These are phyloP conservation scores for Auxenochlorella protothecoides DNA, from an alignment of 139 green algal genomes.

Conservation along the genomic window DNA sequence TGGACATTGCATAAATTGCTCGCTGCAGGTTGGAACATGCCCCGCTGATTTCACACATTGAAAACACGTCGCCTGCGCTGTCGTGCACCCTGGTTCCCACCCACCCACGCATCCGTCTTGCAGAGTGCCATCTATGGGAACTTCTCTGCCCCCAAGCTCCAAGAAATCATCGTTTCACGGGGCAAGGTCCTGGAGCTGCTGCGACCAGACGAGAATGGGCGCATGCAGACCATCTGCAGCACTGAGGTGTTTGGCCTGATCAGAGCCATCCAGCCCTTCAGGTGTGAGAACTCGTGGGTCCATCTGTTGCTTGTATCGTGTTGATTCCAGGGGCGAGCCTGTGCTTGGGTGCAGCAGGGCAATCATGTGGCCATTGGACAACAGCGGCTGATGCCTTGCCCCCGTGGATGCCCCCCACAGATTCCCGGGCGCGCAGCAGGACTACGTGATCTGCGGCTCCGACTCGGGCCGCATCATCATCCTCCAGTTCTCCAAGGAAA, in stretches of 20 bases:
- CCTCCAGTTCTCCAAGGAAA: constrained; percentile 81
- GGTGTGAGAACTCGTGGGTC: constrained; percentile 11
- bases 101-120: not conserved
- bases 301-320: too few species aligned
- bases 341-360: too few species aligned
- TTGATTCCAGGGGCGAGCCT: too few species aligned
- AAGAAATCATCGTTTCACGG: constrained; percentile 87
- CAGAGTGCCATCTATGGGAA: constrained; percentile 88
- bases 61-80: not conserved
- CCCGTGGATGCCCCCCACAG: not conserved
- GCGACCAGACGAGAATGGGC: constrained; percentile 81
- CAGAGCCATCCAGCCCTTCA: constrained; percentile 75
- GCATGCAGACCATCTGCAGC: constrained; percentile 43
- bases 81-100: too few species aligned
- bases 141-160: constrained; percentile 87
- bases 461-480: constrained; percentile 94
- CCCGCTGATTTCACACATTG: not conserved
- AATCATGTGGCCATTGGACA: too few species aligned
- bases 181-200: constrained; percentile 93
- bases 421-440: constrained; percentile 70
- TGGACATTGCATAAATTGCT: too few species aligned
- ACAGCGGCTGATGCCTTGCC: too few species aligned
- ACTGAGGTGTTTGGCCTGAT: constrained; percentile 77
- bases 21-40: too few species aligned
- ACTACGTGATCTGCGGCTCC: constrained; percentile 86